These are phyloP conservation scores for Phytophthora meadii DNA, from an alignment of 352 stramenopile species.

Conservation along the genomic window DNA sequence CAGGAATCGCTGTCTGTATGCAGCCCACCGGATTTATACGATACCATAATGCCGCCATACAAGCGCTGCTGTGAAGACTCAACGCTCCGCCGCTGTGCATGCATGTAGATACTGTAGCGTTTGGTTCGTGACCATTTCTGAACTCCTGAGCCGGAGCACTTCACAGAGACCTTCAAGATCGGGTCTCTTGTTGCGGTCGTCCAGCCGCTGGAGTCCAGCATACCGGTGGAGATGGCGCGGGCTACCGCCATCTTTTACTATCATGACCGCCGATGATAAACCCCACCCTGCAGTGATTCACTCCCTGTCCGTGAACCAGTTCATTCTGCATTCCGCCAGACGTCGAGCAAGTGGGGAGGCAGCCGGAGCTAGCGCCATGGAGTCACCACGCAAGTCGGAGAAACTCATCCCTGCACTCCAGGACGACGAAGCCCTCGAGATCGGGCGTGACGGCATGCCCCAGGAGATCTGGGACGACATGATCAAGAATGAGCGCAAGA, in stretches of 20 bases:
- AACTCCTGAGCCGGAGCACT: slow-evolving; percentile 24
- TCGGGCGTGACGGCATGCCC: slow-evolving; percentile 46
- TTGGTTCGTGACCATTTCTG: slow-evolving; percentile 19
- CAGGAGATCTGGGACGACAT: slow-evolving; percentile 69
- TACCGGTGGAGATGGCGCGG: slow-evolving; percentile 5
- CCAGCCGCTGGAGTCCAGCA: background rate
- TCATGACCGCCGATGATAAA: slow-evolving; percentile 7
- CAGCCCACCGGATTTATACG: too few relatives aligned
- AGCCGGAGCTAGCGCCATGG: slow-evolving; percentile 8
- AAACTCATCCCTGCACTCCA: slow-evolving; percentile 40
- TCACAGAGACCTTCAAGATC: background rate
- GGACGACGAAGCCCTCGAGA: slow-evolving; percentile 21
- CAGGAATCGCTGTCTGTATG: too few relatives aligned
- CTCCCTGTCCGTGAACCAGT: background rate
- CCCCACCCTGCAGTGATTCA: too few relatives aligned
- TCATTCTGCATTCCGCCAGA: slow-evolving; percentile 30
- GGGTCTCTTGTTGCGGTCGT: background rate
- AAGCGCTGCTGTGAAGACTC: background rate
- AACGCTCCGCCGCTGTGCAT: background rate
- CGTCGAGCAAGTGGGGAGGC: slow-evolving; percentile 4
- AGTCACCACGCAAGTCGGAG: slow-evolving; percentile 42
- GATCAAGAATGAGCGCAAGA: slow-evolving; percentile 46
- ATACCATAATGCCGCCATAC: too few relatives aligned
- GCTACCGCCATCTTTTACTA: slow-evolving; percentile 19
- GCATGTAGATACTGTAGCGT: background rate